Base-by-base conservation (phyloP, 768 basidiomycete genomes). In the Cystobasidium onofrii region DNA sequence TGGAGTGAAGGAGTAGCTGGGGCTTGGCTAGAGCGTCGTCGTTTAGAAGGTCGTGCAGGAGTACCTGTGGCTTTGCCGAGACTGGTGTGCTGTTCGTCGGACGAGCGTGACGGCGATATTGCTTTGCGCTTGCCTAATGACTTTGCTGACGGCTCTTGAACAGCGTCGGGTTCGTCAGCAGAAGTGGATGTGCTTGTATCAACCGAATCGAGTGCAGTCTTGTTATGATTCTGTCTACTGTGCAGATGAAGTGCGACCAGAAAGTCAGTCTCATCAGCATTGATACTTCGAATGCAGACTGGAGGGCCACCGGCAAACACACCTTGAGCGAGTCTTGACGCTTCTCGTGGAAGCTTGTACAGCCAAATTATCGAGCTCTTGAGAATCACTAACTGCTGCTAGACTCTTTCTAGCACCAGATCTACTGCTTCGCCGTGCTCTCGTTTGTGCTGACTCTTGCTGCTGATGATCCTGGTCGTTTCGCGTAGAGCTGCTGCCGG, bases 41-140 rank as follows among this genome's bases (percentile, higher is more conserved):
- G 57, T 29, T 60, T 29, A 20, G 57, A 27, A 2, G 57, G 3
- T 13, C 57, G 57, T 62, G 12, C 31, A 62, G 60, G 60, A 15
- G 60, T 33, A 7, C 25, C 23, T 18, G 61, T 2, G 0, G 60
- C 9, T 0, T 44, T 18, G 20, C n/a, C n/a, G 72, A 23, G 13
- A 64, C 12, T 3, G 64, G 25, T 1, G 20, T 31, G 65, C 57
- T 60, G 57, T 12, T 29, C 57, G 9, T 60, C 20, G 7, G 65
- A 55, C 41, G 57, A 27, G 25, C 43, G 34, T n/a, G 74, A 55
- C 36, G 76, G 76, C 23, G 75, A 76, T 39, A 74, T 46, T 25
- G 77, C 77, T 60, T 75, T 75, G 33, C 77, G 77, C 61, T 78
- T 78, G 31, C 77, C 77, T 31, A 74, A 52, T 0, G 76, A 27